Evolutionary conservation across 2,329 filamentous ascomycete species (phyloP).

Genomic region (Chaetomium strumarium): DNA sequence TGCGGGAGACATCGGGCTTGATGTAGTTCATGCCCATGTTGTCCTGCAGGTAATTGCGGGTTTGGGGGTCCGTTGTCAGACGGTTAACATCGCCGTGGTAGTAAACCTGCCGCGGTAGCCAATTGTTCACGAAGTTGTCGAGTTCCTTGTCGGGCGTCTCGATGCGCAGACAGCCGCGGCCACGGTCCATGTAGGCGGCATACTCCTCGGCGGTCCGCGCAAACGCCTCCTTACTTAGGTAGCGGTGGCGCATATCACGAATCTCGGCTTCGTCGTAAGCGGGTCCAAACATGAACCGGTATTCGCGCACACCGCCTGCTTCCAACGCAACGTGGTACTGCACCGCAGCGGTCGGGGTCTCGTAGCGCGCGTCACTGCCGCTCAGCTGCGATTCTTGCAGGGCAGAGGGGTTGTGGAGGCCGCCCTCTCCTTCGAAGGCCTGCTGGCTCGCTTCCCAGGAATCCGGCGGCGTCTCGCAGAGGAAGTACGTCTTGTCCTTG

Average conservation of each 20-base stretch:
- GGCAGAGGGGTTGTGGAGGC: slow-evolving; percentile 46
- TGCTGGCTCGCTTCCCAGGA: slow-evolving; percentile 49
- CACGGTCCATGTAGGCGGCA: slow-evolving; percentile 44
- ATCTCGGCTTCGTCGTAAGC: slow-evolving; percentile 49
- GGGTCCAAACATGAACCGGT: slow-evolving; percentile 51
- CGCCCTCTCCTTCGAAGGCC: slow-evolving; percentile 51
- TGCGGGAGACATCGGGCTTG: slow-evolving; percentile 43
- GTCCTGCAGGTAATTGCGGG: slow-evolving; percentile 54
- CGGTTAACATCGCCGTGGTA: slow-evolving; percentile 56
- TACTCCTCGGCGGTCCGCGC: slow-evolving; percentile 41
- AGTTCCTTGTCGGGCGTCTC: slow-evolving; percentile 49
- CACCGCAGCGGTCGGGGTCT: slow-evolving; percentile 48
- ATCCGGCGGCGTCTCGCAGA: slow-evolving; percentile 45
- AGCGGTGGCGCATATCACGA: slow-evolving; percentile 38
- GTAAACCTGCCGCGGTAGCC: slow-evolving; percentile 52
- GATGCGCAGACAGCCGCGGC: slow-evolving; percentile 46
- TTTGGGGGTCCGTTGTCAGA: slow-evolving; percentile 53
- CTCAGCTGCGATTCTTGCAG: slow-evolving; percentile 32
- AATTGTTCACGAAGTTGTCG: slow-evolving; percentile 55
- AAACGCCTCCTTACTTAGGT: slow-evolving; percentile 45
- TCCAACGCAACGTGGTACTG: slow-evolving; percentile 43
- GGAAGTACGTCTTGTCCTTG: slow-evolving; percentile 53
- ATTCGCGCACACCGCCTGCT: slow-evolving; percentile 37
- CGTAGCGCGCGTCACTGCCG: slow-evolving; percentile 47
- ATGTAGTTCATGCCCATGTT: slow-evolving; percentile 57